phyloP scores from a whole-genome alignment of 2,329 filamentous ascomycete species.

The Bertia moriformis region DNA sequence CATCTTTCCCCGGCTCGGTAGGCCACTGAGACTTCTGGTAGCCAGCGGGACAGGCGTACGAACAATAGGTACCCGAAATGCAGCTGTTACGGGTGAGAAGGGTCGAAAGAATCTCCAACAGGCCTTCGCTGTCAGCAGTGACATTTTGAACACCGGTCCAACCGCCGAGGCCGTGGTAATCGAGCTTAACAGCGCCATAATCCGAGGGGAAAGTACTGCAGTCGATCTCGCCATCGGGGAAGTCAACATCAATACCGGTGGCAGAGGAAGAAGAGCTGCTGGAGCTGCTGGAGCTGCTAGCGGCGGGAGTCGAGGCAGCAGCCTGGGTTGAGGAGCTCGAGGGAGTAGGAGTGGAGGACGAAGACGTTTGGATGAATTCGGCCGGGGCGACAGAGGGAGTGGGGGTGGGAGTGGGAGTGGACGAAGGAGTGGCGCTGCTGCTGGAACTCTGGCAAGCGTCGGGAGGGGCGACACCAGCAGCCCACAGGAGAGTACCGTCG shows the following conservation, averaged over 20 bases:
- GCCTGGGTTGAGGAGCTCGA: neutral
- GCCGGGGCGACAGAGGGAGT: neutral
- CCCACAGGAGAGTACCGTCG: neutral
- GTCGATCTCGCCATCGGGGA: conserved; percentile 59
- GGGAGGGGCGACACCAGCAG: neutral
- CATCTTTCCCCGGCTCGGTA: conserved; percentile 56
- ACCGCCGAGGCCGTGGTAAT: conserved; percentile 56
- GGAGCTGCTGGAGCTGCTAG: neutral
- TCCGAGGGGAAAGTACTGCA: conserved; percentile 64
- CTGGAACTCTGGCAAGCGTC: neutral
- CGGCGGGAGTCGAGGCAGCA: neutral
- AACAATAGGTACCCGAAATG: conserved; percentile 58
- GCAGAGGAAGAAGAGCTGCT: conserved; percentile 15
- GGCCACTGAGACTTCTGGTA: conserved; percentile 93
- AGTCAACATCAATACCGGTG: conserved; percentile 47
- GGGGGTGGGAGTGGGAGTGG: neutral
- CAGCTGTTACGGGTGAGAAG: conserved; percentile 48
- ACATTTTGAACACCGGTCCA: conserved; percentile 67
- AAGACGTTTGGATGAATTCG: neutral
- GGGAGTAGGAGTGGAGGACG: neutral
- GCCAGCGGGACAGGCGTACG: conserved; percentile 80
- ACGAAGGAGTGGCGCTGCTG: neutral
- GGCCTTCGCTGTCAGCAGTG: conserved; percentile 29
- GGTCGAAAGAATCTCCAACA: conserved; percentile 54
- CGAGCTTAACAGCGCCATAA: conserved; percentile 63